Base-by-base conservation (phyloP, 192 early-diverging fungal genomes). In the Fimicolochytrium jonesii region DNA sequence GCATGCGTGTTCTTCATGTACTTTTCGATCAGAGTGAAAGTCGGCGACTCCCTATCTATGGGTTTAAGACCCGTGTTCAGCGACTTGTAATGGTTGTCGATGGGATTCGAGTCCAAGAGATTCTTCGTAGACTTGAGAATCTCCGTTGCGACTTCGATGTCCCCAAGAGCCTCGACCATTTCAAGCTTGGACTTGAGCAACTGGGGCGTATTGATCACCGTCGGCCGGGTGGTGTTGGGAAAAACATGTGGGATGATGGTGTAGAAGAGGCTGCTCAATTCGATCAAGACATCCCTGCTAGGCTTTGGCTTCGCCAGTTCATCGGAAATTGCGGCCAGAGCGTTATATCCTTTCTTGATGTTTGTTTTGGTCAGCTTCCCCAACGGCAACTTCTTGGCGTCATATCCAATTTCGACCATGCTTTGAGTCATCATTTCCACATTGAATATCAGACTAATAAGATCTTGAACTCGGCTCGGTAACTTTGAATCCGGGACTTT, bases 201-300 rank as follows among this genome's bases (percentile, higher is more conserved):
- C 1, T 46, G 64, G 1, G 66, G 36, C 11, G 67, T 74, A 15
- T 71, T 74, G 34, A 89, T 82, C 17, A 89, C 35, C 1, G 80
- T 76, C 1, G 81, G 83, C 9, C 61, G 60, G 11, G 23, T 29
- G 28, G 41, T 59, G 0, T 77, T 67, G 13, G 30, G 66, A 68
- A 89, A 84, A 2, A 66, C 77, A 39, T 88, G 87, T 2, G 91
- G 91, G 34, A 92, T 86, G 22, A 87, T 74, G 15, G 86, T 82
- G 62, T 91, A 68, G 48, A 87, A 90, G 4, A 80, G 60, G 67
- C 23, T 83, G 68, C 6, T 74, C 31, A 23, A 20, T 30, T 65
- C 61, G 36, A 76, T 45, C 20, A 67, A 20, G 6, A 25, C 22
- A n/a, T 26, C 42, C 30, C 47, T 20, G 31, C 51, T 43, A 11